Percentiles rank a stretch among this genome's conserved stretches.
Evolutionary conservation across 2,329 filamentous ascomycete species (phyloP).

Genomic region (Dactylellina haptotyla): DNA sequence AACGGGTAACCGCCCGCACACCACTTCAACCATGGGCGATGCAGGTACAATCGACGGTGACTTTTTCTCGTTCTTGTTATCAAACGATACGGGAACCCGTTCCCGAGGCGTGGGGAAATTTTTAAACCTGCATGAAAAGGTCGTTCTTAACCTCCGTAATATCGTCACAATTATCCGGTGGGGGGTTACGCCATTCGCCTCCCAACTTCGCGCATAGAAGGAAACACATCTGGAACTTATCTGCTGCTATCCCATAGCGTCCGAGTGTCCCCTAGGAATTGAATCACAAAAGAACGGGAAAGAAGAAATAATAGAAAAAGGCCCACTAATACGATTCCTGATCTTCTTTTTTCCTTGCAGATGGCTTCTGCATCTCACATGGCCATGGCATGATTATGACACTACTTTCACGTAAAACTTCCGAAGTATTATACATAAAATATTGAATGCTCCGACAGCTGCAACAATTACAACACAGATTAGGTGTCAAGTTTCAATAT

Average conservation of each 20-base stretch:
- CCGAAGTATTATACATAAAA: not conserved
- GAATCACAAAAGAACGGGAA: too few relatives aligned
- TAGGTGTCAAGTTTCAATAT: slow-evolving; percentile 2
- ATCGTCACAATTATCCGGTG: not conserved
- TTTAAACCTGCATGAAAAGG: too few relatives aligned
- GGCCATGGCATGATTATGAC: not conserved
- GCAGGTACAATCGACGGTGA: slow-evolving; percentile 32
- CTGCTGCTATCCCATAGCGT: too few relatives aligned
- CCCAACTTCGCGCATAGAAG: not conserved
- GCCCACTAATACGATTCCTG: slow-evolving; percentile 31
- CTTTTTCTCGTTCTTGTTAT: slow-evolving; percentile 2
- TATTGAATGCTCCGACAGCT: not conserved
- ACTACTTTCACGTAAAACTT: not conserved
- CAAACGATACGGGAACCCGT: not conserved
- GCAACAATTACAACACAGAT: slow-evolving; percentile 41
- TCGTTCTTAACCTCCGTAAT: too few relatives aligned
- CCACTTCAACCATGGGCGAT: not conserved
- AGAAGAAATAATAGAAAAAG: not conserved
- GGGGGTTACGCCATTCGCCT: not conserved
- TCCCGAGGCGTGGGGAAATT: not conserved
- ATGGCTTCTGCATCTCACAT: slow-evolving; percentile 29
- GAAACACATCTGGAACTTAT: slow-evolving; percentile 5
- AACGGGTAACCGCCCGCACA: not conserved
- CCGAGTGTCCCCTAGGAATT: too few relatives aligned
- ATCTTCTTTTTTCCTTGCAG: not conserved